Evolutionary conservation across 306 rosid genomes (phyloP).

Genomic region (Cucumis melo): DNA sequence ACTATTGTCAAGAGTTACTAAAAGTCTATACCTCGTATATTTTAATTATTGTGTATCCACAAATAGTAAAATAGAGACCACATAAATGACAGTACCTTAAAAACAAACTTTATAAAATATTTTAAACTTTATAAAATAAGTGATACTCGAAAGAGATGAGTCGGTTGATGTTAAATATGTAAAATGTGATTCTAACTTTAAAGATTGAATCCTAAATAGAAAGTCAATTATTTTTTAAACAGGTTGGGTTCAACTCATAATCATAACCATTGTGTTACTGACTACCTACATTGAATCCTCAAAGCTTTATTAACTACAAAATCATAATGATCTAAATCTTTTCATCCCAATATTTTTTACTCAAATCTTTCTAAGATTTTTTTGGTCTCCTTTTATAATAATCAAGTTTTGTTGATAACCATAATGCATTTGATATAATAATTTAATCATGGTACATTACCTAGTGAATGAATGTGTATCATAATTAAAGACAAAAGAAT

Average conservation of each 20-base stretch:
- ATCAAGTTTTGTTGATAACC: neutral
- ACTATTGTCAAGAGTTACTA: too few relatives aligned
- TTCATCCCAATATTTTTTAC: neutral
- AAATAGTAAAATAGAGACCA: too few relatives aligned
- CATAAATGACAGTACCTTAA: too few relatives aligned
- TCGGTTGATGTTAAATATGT: too few relatives aligned
- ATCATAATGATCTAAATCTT: neutral
- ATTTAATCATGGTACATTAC: neutral
- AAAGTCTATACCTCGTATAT: too few relatives aligned
- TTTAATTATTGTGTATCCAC: too few relatives aligned
- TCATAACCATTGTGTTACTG: neutral
- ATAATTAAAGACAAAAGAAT: neutral
- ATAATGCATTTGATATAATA: neutral
- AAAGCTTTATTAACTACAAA: neutral
- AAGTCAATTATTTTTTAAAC: neutral
- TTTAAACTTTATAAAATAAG: too few relatives aligned
- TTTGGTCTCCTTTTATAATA: neutral
- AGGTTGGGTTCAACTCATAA: constrained; percentile 1
- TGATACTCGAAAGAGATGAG: too few relatives aligned
- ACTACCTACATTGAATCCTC: neutral
- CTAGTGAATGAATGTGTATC: neutral
- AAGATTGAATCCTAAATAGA: too few relatives aligned
- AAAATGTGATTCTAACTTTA: too few relatives aligned
- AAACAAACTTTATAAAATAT: too few relatives aligned
- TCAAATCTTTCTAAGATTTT: constrained; percentile 2